Evolutionary conservation across 202 grass and related monocot genomes (phyloP), one percentile per base, ranked within the genome.

Genomic region (Thinopyrum obtusiflorum): DNA sequence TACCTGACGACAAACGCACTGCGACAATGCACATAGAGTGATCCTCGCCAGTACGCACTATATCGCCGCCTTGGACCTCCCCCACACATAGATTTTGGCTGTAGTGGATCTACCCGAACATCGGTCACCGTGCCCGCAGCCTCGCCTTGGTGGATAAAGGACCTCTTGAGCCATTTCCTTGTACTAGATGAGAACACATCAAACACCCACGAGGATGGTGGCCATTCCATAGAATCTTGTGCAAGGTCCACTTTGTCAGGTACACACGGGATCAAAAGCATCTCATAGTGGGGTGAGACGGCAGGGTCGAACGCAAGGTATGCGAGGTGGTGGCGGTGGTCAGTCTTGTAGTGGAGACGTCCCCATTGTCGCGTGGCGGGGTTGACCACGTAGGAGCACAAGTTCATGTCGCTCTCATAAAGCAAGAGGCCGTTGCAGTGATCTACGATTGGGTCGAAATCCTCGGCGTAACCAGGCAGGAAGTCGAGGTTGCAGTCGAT

Each of bases 11-110:
- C 11, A 25, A 87, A 78, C 2, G n/a, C 57, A 23, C 80, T 73
- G 11, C 13, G 72, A 4, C 73, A 83, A 27, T 83, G 86, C 5
- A 82, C 77, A 13, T 87, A 87, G 6, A 83, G 73, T 1, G 26
- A 39, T 83, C 27, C 80, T 4, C 11, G 28, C 13, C 29, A 23
- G 4, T 77, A 78, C 18, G 74, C 28, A 9, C 39, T n/a, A 9
- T 77, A 82, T 10, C 24, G 35, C 17, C 25, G 7, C 11, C 18
- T 49, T 0, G 7, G 78, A 11, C 78, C 14, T 2, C 8, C 65
- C 9, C 8, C 0, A 4, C 7, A 67, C 64, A 4, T 6, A 20
- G 1, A 28, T 5, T 1, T 7, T 1, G 65, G 65, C 7, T 36
- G 0, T 18, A 0, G 4, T n/a, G 31, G 1, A 68, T 68, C 65